Evolutionary conservation across 345 rosid species (phyloP), one percentile per base, ranked within the genome.

Genomic region (Eucalyptus regnans): DNA sequence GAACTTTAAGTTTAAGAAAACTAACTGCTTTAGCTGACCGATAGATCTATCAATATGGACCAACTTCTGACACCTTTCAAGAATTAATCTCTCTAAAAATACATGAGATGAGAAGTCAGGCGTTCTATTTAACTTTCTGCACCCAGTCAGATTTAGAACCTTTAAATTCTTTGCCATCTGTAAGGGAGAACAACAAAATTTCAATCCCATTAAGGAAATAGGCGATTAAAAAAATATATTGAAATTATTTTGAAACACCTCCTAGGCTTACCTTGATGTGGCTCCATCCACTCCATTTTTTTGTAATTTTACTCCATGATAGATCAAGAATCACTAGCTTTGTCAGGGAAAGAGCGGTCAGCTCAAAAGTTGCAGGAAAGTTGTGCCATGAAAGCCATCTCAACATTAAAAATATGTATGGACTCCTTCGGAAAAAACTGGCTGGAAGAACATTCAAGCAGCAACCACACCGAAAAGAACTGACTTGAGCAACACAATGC

Each of bases 211-310:
- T 64, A n/a, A n/a, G 2, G 3, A 64, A 1, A 14, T n/a, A 27
- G 16, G 15, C 0, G 1, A 29, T 60, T 29, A 13, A 64, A 64
- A n/a, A n/a, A n/a, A 14, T 3, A 13, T 0, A n/a, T n/a, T 2
- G 0, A 64, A 64, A n/a, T 64, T 64, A 29, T n/a, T 14, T n/a
- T 64, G 71, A 64, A 64, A 64, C 71, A 7, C 18, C 1, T 64
- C 71, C 71, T 29, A n/a, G 9, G 71, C 71, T 64, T n/a, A 64
- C 71, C 20, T 64, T 14, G 76, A 64, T 13, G 71, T 64, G 71
- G 71, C 9, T n/a, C 71, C 71, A 64, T 64, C 37, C 37, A 13
- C 37, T n/a, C 76, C 76, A 64, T 14, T 64, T n/a, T n/a, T 14
- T 33, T n/a, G 76, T 64, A 64, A 64, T 64, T 64, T 64, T 64